A percentile compares a stretch with the other conserved stretches of the same genome.
Evolutionary conservation across 2,329 filamentous ascomycete genomes (phyloP).

Genomic region (Cryphonectria radicalis): DNA sequence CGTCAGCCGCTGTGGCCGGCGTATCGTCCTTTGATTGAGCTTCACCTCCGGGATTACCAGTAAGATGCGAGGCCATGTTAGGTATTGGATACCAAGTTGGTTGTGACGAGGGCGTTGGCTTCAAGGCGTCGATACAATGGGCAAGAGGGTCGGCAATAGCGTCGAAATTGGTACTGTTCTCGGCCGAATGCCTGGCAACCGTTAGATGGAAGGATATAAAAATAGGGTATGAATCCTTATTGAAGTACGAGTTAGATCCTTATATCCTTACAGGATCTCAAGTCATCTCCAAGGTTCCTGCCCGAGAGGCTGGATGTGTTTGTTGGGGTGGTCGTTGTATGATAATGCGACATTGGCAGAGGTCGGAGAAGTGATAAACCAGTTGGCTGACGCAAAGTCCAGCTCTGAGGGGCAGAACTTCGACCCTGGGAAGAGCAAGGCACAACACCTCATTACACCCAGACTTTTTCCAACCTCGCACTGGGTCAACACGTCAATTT

Average conservation of each 20-base stretch:
- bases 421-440: not conserved
- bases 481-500: not conserved
- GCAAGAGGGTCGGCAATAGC: not conserved
- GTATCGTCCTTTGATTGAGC: not conserved
- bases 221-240: not conserved
- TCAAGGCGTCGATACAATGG: not conserved
- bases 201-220: not conserved
- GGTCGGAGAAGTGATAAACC: not conserved
- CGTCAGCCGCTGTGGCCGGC: conserved; percentile 1
- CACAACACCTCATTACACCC: not conserved
- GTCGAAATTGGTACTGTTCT: not conserved
- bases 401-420: not conserved
- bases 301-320: not conserved
- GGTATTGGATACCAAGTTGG: not conserved
- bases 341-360: not conserved
- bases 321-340: not conserved
- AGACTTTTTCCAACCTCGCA: not conserved
- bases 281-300: not conserved
- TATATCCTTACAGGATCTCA: not conserved
- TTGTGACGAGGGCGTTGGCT: not conserved
- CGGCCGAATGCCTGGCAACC: not conserved
- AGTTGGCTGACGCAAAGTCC: not conserved
- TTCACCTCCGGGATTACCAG: not conserved
- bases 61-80: conserved; percentile 16
- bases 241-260: not conserved